Base-by-base conservation (phyloP, 805 yeast genomes). In the Ascoidea rubescens region DNA sequence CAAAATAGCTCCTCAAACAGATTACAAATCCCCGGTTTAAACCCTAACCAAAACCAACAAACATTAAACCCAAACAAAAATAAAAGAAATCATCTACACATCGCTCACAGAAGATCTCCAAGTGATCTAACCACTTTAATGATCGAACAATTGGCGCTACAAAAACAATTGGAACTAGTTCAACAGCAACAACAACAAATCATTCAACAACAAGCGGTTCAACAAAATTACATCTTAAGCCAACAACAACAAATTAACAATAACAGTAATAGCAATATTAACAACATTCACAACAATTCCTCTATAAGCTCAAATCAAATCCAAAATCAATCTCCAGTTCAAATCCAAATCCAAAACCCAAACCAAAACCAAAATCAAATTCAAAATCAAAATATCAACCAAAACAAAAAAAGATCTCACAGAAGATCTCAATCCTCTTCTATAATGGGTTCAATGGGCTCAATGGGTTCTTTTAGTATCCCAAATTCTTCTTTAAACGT, bases 71-170 rank as follows among this genome's bases (percentile, higher is more conserved):
- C 45, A 16, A 45, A 45, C 48, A 32, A 65, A 46, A 71, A 71
- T 54, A 66, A 66, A 52, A 83, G 84, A 45, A 76, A 77, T 58
- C 79, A 79, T 55, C 73, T 93, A 55, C 95, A 89, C 68, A 89
- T 91, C 57, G 98, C 98, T n/a, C 98, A 93, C 62, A 79, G 98
- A 62, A 78, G 96, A 55, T 85, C 97, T 2, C 97, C 97, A n/a
- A 80, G 90, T 59, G 99, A 93, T 65, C 73, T 93, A 64, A 91
- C 98, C 2, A 85, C 84, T 52, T 72, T 91, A 57, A 91, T 91
- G 96, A 74, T 83, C 73, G 71, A 59, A 77, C 75, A 72, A 53
- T 60, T 69, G 52, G 74, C 84, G 53, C 74, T 93, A 54, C 97
- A 93, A 67, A 89, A 91, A 60, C 97, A 91, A 64, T 74, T 90